A percentile compares a stretch with the other conserved stretches of the same genome.
Evolutionary conservation across 108 stramenopile species (phyloP).

Genomic region (Cyclotella sp.): DNA sequence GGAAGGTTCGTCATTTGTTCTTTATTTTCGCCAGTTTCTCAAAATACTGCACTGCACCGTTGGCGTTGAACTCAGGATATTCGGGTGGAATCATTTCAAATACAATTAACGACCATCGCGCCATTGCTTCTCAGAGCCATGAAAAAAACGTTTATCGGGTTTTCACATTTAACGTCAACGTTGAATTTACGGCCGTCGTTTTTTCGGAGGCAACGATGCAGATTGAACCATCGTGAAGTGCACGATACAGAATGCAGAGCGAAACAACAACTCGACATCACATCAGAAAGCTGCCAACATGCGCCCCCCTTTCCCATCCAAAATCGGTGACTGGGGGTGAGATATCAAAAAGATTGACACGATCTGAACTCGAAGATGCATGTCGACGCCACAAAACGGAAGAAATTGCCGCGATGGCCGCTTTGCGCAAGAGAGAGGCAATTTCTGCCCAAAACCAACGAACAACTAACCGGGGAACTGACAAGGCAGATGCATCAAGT

Average conservation of each 20-base stretch:
- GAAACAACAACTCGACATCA: constrained; percentile 13
- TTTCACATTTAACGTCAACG: no score
- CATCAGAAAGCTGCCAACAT: constrained; percentile 25
- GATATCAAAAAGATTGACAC: constrained; percentile 48
- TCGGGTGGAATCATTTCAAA: no score
- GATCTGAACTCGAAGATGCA: constrained; percentile 46
- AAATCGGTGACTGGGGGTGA: constrained; percentile 20
- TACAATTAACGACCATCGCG: no score
- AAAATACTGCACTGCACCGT: no score
- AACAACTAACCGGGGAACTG: constrained; percentile 28
- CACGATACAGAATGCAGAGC: no score
- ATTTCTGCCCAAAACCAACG: constrained; percentile 43
- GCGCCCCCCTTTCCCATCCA: constrained; percentile 24
- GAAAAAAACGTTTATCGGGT: no score
- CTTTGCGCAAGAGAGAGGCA: constrained; percentile 37
- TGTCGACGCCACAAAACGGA: constrained; percentile 43
- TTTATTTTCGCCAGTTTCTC: no score
- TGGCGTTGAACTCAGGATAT: no score
- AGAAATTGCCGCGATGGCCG: constrained; percentile 43
- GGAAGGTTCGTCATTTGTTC: no score
- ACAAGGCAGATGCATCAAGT: constrained; percentile 30
- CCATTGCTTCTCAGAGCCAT: no score
- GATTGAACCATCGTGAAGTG: neutral
- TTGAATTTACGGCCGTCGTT: no score
- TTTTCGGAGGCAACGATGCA: no score